These are phyloP conservation scores for Salisapilia sapeloensis DNA, from an alignment of 352 stramenopile genomes.

Conservation along the genomic window DNA sequence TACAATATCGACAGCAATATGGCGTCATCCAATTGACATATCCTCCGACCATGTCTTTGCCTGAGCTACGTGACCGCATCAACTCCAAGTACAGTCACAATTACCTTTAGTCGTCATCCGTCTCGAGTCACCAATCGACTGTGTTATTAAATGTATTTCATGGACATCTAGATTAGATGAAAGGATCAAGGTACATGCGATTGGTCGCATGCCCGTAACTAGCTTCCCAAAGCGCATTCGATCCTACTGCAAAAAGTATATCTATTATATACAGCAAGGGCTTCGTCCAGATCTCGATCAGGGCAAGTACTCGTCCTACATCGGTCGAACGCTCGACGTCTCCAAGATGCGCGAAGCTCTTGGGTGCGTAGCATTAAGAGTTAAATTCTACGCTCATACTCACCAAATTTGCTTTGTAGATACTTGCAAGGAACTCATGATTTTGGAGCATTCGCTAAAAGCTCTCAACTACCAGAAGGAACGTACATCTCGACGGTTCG, in stretches of 20 bases:
- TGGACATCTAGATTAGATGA: conserved; percentile 13
- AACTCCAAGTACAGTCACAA: conserved; percentile 25
- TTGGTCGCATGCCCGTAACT: conserved; percentile 12
- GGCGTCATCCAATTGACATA: conserved; percentile 46
- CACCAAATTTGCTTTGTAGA: conserved; percentile 6
- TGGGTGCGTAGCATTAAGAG: conserved; percentile 10
- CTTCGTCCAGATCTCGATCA: conserved; percentile 44
- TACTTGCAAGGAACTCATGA: conserved; percentile 53
- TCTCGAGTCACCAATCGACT: too few relatives aligned
- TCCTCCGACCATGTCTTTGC: conserved; percentile 16
- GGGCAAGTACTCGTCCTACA: conserved; percentile 69
- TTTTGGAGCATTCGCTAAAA: conserved; percentile 69
- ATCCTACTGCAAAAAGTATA: conserved; percentile 77
- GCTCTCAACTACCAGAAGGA: conserved; percentile 36
- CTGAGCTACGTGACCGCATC: conserved; percentile 23
- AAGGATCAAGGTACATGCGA: conserved; percentile 25
- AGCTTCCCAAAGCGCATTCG: conserved; percentile 38
- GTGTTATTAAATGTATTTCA: neutral
- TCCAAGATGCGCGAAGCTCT: conserved; percentile 44
- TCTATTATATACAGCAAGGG: conserved; percentile 82
- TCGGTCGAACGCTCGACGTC: conserved; percentile 46
- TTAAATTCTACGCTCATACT: neutral
- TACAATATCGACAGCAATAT: conserved; percentile 64
- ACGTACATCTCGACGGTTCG: conserved; percentile 44
- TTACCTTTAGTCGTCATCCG: neutral